Percentiles rank a stretch among this genome's conserved stretches.
phyloP scores from a whole-genome alignment of 225 moss, liverwort and hornwort genomes.

The Climacium dendroides region DNA sequence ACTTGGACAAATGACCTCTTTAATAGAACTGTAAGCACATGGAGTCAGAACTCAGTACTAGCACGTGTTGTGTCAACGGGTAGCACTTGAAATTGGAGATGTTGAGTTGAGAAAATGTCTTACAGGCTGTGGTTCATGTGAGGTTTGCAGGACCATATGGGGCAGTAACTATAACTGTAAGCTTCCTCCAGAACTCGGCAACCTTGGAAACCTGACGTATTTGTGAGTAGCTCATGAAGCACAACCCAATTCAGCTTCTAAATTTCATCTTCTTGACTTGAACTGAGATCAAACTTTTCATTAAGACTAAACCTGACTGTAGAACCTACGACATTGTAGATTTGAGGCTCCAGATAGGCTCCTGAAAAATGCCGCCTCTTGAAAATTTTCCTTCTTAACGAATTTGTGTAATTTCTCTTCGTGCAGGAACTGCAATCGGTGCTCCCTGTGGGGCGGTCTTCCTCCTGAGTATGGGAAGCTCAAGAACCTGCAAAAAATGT shows the following conservation, averaged over 20 bases:
- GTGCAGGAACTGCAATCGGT: constrained; percentile 29
- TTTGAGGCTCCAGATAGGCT: not conserved
- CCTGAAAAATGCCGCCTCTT: not conserved
- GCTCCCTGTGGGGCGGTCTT: constrained; percentile 29
- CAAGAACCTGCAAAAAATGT: constrained; percentile 19
- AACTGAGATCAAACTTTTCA: not conserved
- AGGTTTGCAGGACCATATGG: constrained; percentile 33
- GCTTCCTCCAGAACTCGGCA: constrained; percentile 28
- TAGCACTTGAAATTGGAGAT: not conserved
- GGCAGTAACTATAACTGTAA: constrained; percentile 19
- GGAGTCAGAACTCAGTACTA: not conserved
- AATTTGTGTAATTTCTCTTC: not conserved
- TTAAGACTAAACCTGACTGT: no score
- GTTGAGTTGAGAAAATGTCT: not conserved
- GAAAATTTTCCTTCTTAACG: no score
- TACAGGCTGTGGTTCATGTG: not conserved
- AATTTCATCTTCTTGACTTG: not conserved
- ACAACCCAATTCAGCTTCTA: not conserved
- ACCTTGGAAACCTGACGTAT: constrained; percentile 31
- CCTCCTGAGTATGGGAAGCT: constrained; percentile 30
- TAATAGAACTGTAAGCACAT: constrained; percentile 24
- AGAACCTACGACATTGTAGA: not conserved
- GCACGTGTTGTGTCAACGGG: not conserved
- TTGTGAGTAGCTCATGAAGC: constrained; percentile 5
- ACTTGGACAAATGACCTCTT: constrained; percentile 11